Conservation (phyloP, 2,329 filamentous ascomycete genomes). For the Ophidiomyces ophidiicola region DNA sequence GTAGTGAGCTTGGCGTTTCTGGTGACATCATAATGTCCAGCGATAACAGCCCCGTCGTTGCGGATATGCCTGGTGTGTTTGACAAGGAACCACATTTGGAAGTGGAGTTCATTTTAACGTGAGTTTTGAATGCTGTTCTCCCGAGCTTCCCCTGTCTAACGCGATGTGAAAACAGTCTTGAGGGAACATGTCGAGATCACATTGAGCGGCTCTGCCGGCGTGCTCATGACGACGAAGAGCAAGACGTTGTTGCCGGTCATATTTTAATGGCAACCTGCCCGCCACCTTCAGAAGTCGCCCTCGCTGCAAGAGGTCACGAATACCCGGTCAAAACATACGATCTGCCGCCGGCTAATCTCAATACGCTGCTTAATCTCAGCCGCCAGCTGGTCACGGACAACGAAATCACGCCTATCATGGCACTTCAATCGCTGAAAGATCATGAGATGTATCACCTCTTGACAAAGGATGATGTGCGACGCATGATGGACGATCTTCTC, state of each 20-base stretch:
- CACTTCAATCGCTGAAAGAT: conserved; percentile 68
- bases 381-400: conserved; percentile 70
- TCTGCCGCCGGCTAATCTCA: conserved; percentile 60
- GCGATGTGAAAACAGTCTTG: conserved; percentile 39
- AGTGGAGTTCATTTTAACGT: conserved; percentile 38
- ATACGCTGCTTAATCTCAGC: conserved; percentile 74
- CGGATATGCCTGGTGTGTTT: conserved; percentile 30
- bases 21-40: conserved; percentile 3
- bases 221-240: conserved; percentile 44
- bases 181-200: conserved; percentile 87
- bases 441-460: conserved; percentile 59
- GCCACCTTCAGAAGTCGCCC: conserved; percentile 51
- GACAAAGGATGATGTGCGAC: conserved; percentile 54
- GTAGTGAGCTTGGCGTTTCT: conserved; percentile 4
- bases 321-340: conserved; percentile 67
- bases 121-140: conserved; percentile 17
- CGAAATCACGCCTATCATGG: conserved; percentile 83
- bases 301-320: conserved; percentile 40
- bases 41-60: conserved; percentile 12
- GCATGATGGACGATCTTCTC: conserved; percentile 59
- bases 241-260: conserved; percentile 64
- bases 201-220: conserved; percentile 58
- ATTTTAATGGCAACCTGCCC: conserved; percentile 88
- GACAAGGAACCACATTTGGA: conserved; percentile 37
- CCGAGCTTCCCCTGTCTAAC: conserved; percentile 3